Evolutionary conservation across 176 grass and related monocot genomes (phyloP).

Genomic region (Tuctoria greenei): DNA sequence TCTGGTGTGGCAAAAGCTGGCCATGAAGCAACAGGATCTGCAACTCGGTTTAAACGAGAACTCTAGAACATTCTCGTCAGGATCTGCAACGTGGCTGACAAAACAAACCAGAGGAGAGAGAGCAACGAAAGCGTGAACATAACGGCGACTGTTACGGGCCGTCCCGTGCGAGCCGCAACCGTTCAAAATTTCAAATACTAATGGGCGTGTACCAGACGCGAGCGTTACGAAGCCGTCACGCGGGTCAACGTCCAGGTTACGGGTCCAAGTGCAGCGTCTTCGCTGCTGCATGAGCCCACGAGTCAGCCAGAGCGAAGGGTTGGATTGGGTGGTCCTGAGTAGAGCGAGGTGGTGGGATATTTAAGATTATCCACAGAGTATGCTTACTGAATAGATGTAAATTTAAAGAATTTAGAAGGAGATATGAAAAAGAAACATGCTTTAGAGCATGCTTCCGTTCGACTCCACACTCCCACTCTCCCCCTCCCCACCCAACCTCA

Average conservation of each 20-base stretch:
- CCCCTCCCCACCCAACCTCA: neutral
- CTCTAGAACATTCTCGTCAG: constrained; percentile 30
- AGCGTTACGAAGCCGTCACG: constrained; percentile 19
- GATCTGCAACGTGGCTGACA: neutral
- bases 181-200: constrained; percentile 50
- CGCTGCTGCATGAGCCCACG: neutral
- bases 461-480: constrained; percentile 53
- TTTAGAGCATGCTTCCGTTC: too few relatives aligned
- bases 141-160: constrained; percentile 23
- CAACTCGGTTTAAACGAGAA: neutral
- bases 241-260: too few relatives aligned
- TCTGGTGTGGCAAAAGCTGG: too few relatives aligned
- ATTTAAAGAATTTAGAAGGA: too few relatives aligned
- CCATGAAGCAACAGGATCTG: too few relatives aligned
- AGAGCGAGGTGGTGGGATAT: constrained; percentile 3
- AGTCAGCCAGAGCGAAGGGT: neutral
- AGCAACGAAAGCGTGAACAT: neutral
- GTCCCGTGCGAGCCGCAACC: constrained; percentile 20
- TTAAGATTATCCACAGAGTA: constrained; percentile 64
- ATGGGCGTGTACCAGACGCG: neutral
- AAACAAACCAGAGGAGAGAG: neutral
- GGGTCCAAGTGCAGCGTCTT: neutral
- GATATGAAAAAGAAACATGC: too few relatives aligned
- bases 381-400: too few relatives aligned
- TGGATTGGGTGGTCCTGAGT: constrained; percentile 21